Evolutionary conservation across 2,329 filamentous ascomycete genomes (phyloP), one percentile per base, ranked within the genome.

Genomic region (Colletotrichum orbiculare): DNA sequence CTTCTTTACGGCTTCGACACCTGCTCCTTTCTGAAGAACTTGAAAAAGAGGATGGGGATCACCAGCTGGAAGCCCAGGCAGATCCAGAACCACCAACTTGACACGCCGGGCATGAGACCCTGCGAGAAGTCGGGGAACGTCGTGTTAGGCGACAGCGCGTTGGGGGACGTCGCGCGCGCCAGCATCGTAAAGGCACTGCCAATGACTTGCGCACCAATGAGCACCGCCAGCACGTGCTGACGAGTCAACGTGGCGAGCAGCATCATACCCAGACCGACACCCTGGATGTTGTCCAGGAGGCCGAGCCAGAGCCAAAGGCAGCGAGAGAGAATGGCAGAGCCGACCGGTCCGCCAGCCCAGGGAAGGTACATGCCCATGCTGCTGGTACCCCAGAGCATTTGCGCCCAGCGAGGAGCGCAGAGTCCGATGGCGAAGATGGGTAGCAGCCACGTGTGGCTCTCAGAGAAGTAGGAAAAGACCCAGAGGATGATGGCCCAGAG

Each of bases 231-330:
- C 61, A 90, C 87, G 71, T 91, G 89, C 73, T 89, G 82, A 17
- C 89, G 79, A 1, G 88, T 90, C 68, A 89, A 75, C 0, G 88
- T 90, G 72, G 89, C 87, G 46, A 91, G 75, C 5, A 91, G 78
- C 55, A 91, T 86, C 87, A 90, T 91, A 58, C 89, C 89, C 59
- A 91, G 85, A 2, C 89, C 89, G 2, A 90, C 84, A 43, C 87
- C 87, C 73, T 91, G 89, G 7, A 91, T 76, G 9, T 86, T 82
- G 69, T 91, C 89, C 9, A 91, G 78, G 5, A 90, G 82, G 45
- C 89, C 89, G 0, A 91, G 82, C 88, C 88, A 91, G 10, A 66
- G 50, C 64, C 64, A 66, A 7, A 91, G 80, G 88, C 89, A 91
- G 80, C 2, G 85, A 85, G 8, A 87, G 75, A 1, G 90, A 73